phyloP scores from a whole-genome alignment of 2,329 filamentous ascomycete species.

The Cercospora canescens region DNA sequence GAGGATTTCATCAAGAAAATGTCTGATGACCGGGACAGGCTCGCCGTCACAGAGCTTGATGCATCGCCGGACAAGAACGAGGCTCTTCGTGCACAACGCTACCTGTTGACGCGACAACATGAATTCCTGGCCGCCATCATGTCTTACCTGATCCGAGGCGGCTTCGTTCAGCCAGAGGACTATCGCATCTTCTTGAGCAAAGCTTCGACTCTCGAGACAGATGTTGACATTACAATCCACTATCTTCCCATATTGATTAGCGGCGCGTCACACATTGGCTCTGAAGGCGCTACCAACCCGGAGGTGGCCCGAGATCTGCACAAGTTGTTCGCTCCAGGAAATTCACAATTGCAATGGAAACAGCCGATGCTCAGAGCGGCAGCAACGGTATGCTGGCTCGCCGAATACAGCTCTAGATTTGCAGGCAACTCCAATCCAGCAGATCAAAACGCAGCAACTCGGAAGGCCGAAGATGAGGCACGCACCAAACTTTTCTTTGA shows the following conservation, averaged over 20 bases:
- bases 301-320: slow-evolving; percentile 73
- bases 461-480: slow-evolving; percentile 59
- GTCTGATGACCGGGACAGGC: slow-evolving; percentile 72
- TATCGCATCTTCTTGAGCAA: slow-evolving; percentile 70
- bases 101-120: slow-evolving; percentile 83
- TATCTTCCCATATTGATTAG: slow-evolving; percentile 77
- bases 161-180: slow-evolving; percentile 68
- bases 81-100: slow-evolving; percentile 75
- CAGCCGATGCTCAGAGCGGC: slow-evolving; percentile 77
- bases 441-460: slow-evolving; percentile 61
- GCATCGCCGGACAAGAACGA: slow-evolving; percentile 68
- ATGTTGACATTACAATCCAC: slow-evolving; percentile 75
- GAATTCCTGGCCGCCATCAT: slow-evolving; percentile 83
- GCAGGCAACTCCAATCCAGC: slow-evolving; percentile 21
- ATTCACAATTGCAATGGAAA: slow-evolving; percentile 70
- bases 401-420: slow-evolving; percentile 86
- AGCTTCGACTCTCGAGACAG: slow-evolving; percentile 71
- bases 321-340: slow-evolving; percentile 62
- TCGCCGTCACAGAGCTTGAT: slow-evolving; percentile 69
- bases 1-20: slow-evolving; percentile 75
- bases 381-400: slow-evolving; percentile 81
- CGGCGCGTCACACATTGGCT: slow-evolving; percentile 76
- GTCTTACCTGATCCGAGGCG: slow-evolving; percentile 73
- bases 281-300: slow-evolving; percentile 63
- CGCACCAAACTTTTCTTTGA: slow-evolving; percentile 73